phyloP scores from a whole-genome alignment of 108 stramenopile genomes.

The Cylindrotheca closterium region DNA sequence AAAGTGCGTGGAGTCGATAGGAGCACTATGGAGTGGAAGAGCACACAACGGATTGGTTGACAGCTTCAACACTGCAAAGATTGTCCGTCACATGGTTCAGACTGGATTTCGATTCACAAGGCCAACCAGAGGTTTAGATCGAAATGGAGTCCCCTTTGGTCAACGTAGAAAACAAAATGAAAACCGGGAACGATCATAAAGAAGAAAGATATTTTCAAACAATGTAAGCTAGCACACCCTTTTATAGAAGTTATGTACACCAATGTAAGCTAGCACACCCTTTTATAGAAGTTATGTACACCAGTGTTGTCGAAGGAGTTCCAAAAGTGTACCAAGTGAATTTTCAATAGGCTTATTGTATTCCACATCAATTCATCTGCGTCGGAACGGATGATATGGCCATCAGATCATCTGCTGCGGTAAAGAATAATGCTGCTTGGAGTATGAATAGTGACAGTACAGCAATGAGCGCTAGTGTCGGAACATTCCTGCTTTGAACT shows the following conservation, averaged over 20 bases:
- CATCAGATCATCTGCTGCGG: neutral
- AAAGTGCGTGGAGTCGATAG: conserved; percentile 13
- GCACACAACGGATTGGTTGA: conserved; percentile 26
- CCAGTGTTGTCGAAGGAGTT: too few species aligned
- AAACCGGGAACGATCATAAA: too few species aligned
- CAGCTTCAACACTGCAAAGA: conserved; percentile 25
- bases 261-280: too few species aligned
- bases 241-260: too few species aligned
- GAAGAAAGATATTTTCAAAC: too few species aligned
- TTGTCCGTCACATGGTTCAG: conserved; percentile 22
- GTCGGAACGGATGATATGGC: too few species aligned
- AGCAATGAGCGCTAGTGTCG: neutral
- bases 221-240: too few species aligned
- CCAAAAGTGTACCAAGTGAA: too few species aligned
- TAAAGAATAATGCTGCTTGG: neutral
- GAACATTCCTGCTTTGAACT: conserved; percentile 1
- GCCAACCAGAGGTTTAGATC: conserved; percentile 15
- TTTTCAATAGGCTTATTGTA: too few species aligned
- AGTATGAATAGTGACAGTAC: neutral
- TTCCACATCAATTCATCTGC: too few species aligned
- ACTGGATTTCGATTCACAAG: conserved; percentile 23
- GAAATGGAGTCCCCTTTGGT: conserved; percentile 17
- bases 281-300: too few species aligned
- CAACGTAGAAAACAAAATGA: neutral
- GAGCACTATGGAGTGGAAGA: conserved; percentile 16